Percentiles rank a stretch among this genome's conserved stretches.
phyloP scores from a whole-genome alignment of 768 basidiomycete species.

The Termitomyces sp. region DNA sequence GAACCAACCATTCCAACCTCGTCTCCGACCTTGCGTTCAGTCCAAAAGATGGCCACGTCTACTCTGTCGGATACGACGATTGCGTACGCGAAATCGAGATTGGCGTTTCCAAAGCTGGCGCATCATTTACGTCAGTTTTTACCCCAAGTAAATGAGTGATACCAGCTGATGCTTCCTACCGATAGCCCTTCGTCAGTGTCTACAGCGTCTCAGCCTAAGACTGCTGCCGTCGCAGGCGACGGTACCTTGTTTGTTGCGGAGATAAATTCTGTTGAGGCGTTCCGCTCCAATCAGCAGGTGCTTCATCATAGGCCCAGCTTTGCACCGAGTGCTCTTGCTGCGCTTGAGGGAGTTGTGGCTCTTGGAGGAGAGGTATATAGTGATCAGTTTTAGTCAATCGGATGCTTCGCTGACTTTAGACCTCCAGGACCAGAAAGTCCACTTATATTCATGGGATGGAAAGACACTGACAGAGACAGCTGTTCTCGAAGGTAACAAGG shows the following conservation, averaged over 20 bases:
- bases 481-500: conserved; percentile 62
- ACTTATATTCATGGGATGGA: conserved; percentile 68
- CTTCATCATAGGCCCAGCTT: conserved; percentile 47
- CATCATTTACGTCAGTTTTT: conserved; percentile 1
- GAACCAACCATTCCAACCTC: conserved; percentile 65
- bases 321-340: conserved; percentile 52
- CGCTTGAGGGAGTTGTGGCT: conserved; percentile 47
- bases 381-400: background rate
- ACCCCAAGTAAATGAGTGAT: background rate
- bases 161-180: background rate
- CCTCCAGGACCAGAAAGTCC: conserved; percentile 65
- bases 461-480: conserved; percentile 49
- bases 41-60: conserved; percentile 42
- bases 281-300: conserved; percentile 66
- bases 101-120: conserved; percentile 34
- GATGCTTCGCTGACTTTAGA: background rate
- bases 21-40: conserved; percentile 56
- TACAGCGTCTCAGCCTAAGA: conserved; percentile 61
- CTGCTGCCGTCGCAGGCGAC: conserved; percentile 52
- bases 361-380: conserved; percentile 67
- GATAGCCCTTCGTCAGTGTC: conserved; percentile 45
- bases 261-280: conserved; percentile 51
- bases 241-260: conserved; percentile 63
- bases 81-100: conserved; percentile 58
- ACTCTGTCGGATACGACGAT: conserved; percentile 81